Percentiles rank a stretch among this genome's conserved stretches.
phyloP scores from a whole-genome alignment of 257 asterid species.

The Solanum stenotomum region DNA sequence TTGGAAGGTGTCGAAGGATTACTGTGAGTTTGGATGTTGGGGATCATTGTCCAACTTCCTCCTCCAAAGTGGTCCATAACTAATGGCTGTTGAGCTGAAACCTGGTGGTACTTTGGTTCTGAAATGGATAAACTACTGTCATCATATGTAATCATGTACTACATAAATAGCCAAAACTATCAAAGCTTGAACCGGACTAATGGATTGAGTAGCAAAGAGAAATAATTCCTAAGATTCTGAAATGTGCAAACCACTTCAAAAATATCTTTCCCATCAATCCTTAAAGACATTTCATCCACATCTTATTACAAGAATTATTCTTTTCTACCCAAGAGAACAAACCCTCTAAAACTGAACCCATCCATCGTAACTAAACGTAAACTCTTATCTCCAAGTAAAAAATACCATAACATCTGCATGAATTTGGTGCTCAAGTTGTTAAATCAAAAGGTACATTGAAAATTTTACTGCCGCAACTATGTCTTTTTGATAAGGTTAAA shows the following conservation, averaged over 20 bases:
- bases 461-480: neutral
- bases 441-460: neutral
- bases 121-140: neutral
- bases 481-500: neutral
- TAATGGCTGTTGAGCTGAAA: neutral
- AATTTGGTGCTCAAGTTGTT: neutral
- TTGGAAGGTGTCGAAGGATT: conserved; percentile 74
- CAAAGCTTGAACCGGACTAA: neutral
- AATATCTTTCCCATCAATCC: neutral
- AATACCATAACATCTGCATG: neutral
- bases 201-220: neutral
- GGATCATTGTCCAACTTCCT: conserved; percentile 80
- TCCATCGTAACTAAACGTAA: neutral
- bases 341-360: neutral
- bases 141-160: neutral
- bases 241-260: neutral
- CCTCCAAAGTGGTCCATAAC: conserved; percentile 72
- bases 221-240: neutral
- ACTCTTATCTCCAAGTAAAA: neutral
- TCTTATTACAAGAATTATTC: neutral
- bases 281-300: neutral
- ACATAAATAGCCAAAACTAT: neutral
- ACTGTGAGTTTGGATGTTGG: conserved; percentile 67
- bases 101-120: neutral
- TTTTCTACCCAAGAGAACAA: neutral